Percentiles rank a stretch among this genome's conserved stretches.
These are phyloP conservation scores for Naematelia encephala DNA, from an alignment of 768 basidiomycete species.

Conservation along the genomic window DNA sequence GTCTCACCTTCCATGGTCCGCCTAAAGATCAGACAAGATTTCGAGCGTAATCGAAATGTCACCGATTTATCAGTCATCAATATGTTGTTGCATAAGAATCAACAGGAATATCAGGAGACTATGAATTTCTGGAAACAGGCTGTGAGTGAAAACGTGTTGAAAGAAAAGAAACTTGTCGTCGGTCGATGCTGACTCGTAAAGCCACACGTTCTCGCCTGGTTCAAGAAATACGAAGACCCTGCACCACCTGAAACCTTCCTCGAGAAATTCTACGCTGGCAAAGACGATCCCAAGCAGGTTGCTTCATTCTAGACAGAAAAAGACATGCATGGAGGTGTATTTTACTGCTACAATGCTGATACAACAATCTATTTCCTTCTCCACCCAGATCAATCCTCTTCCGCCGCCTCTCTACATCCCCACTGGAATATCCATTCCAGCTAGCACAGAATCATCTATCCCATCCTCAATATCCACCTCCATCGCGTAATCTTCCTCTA, in stretches of 20 bases:
- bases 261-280: constrained; percentile 49
- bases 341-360: constrained; percentile 1
- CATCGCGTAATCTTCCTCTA: constrained; percentile 24
- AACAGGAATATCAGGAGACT: constrained; percentile 88
- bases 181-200: constrained; percentile 11
- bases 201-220: constrained; percentile 51
- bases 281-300: constrained; percentile 48
- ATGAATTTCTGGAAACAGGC: constrained; percentile 90
- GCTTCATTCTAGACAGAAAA: constrained; percentile 28
- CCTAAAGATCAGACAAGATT: constrained; percentile 75
- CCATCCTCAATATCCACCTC: constrained; percentile 21
- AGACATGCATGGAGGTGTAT: neutral
- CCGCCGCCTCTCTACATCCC: constrained; percentile 1
- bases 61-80: constrained; percentile 80
- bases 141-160: too few relatives aligned
- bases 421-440: constrained; percentile 24
- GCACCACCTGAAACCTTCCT: constrained; percentile 48
- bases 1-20: constrained; percentile 74
- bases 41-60: constrained; percentile 79
- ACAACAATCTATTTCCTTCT: neutral
- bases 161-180: too few relatives aligned
- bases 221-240: constrained; percentile 47
- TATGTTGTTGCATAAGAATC: constrained; percentile 74
- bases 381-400: neutral
- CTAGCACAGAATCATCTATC: constrained; percentile 27